These are phyloP conservation scores for Trichocomaceae sp. DNA, from an alignment of 2,329 filamentous ascomycete species.

Conservation along the genomic window DNA sequence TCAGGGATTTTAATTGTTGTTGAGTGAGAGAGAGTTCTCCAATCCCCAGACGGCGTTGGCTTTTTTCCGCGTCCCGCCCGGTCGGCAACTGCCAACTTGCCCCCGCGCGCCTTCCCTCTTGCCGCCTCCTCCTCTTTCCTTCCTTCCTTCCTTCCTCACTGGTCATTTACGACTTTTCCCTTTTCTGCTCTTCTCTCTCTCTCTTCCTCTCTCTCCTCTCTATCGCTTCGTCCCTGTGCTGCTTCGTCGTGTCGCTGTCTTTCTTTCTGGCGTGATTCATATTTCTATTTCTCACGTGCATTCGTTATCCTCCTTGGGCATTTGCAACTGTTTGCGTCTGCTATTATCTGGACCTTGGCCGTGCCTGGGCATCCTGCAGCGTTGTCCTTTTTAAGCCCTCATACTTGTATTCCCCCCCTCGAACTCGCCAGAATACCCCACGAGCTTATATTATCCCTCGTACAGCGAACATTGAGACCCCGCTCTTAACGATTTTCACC, in stretches of 20 bases:
- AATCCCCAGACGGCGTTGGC: neutral
- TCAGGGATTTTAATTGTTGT: neutral
- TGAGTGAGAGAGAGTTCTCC: neutral
- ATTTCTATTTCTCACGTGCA: neutral
- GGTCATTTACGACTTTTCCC: neutral
- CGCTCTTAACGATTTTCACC: neutral
- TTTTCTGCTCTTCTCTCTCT: neutral
- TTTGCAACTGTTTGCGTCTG: too few species aligned
- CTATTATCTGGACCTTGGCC: neutral
- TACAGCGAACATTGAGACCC: neutral
- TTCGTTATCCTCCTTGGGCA: neutral
- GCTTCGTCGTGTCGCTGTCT: neutral
- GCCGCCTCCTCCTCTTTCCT: neutral
- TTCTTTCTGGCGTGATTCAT: conserved; percentile 1
- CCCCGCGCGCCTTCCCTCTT: conserved; percentile 1
- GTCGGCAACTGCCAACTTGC: conserved; percentile 3
- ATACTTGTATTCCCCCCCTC: neutral
- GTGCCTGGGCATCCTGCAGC: neutral
- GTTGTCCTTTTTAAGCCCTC: neutral
- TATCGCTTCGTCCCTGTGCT: neutral
- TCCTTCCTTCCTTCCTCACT: too few species aligned
- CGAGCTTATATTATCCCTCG: neutral
- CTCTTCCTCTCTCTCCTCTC: neutral
- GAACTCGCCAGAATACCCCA: neutral
- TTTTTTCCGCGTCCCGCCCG: neutral